Base-by-base conservation (phyloP, 768 basidiomycete species). In the Tulasnella sp. region DNA sequence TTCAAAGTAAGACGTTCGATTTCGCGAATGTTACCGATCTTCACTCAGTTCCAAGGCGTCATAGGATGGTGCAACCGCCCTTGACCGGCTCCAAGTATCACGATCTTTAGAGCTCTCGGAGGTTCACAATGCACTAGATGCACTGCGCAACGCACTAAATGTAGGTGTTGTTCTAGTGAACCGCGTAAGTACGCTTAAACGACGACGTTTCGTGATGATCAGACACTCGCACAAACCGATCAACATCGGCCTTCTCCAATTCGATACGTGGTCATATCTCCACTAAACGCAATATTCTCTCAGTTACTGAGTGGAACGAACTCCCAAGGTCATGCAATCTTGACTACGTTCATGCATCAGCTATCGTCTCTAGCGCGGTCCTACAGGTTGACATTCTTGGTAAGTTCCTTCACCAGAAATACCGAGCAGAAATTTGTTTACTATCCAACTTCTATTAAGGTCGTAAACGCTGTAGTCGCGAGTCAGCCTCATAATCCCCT, bases 301-400 rank as follows among this genome's bases (percentile, higher is more conserved):
- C 47, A 34, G 17, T 35, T 32, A 19, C 26, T 73, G 26, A 59
- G 42, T 17, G 67, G 40, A 19, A 12, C 59, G 8, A 44, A 39
- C 29, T 68, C 72, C 6, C 72, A 73, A 73, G 72, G 72, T 12
- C 72, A 73, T 37, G 72, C 72, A 19, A 68, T 67, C 22, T 34
- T 73, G 11, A 70, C 72, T 22, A 68, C 72, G 35, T 73, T 73
- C 29, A 73, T 68, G 72, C 36, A 47, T 26, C 72, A 52, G 35
- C 40, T 73, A 17, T 73, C 72, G 39, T 44, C 32, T 12, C 19
- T 73, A 32, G 72, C 72, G 5, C 16, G 67, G 41, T 34, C 39
- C 11, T 67, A 41, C 52, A 37, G 59, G 26, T 22, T 73, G 26
- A 73, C 65, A 4, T 69, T 73, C 65, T 44, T 73, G 26, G 72